A percentile compares a stretch with the other conserved stretches of the same genome.
Evolutionary conservation across 2,329 filamentous ascomycete genomes (phyloP).

Genomic region (Metarhizium sp.): DNA sequence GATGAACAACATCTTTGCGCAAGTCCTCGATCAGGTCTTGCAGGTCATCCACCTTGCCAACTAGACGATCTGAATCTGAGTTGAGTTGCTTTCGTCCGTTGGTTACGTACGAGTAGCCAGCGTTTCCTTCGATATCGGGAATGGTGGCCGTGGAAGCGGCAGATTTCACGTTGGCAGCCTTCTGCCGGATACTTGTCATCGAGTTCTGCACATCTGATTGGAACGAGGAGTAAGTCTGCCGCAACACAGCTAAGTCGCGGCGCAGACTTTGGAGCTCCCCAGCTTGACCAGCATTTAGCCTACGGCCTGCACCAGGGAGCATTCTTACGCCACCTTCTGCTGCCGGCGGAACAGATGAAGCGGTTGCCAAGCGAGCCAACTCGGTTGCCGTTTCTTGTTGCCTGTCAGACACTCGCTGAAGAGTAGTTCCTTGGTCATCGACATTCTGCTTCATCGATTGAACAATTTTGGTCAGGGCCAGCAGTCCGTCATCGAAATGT

Average conservation of each 20-base stretch:
- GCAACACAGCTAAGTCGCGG: conserved; percentile 80
- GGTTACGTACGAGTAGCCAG: conserved; percentile 78
- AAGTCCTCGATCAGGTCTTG: conserved; percentile 95
- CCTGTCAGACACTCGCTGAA: conserved; percentile 81
- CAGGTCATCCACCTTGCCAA: conserved; percentile 90
- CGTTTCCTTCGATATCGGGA: conserved; percentile 64
- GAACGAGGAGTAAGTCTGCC: conserved; percentile 89
- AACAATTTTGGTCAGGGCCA: conserved; percentile 70
- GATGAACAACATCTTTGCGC: conserved; percentile 89
- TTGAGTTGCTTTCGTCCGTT: conserved; percentile 80
- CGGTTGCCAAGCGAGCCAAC: conserved; percentile 53
- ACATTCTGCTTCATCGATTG: conserved; percentile 77
- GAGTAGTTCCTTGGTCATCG: conserved; percentile 69
- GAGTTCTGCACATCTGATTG: conserved; percentile 80
- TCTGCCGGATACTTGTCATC: conserved; percentile 74
- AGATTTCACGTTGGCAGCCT: conserved; percentile 72
- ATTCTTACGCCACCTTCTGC: conserved; percentile 29
- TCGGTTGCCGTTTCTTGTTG: conserved; percentile 87
- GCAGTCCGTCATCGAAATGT: conserved; percentile 88
- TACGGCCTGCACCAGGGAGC: conserved; percentile 25
- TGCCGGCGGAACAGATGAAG: conserved; percentile 32
- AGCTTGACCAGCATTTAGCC: conserved; percentile 52
- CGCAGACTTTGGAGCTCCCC: conserved; percentile 73
- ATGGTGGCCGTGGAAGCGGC: conserved; percentile 61
- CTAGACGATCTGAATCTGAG: conserved; percentile 80